Evolutionary conservation across 2,329 filamentous ascomycete genomes (phyloP).

Genomic region (Didymella glomerata): DNA sequence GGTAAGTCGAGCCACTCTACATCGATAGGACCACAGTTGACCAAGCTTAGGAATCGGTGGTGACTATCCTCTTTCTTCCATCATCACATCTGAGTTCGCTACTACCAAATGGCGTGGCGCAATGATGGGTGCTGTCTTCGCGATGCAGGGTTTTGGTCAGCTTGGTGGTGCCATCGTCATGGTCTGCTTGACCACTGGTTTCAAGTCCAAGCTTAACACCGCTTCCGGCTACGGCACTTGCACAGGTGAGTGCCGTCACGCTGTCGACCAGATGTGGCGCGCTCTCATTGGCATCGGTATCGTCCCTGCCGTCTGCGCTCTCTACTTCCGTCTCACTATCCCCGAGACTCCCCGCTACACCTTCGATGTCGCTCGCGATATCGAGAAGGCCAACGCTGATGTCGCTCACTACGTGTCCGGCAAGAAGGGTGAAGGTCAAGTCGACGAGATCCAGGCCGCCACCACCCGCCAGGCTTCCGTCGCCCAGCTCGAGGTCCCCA

Average conservation of each 20-base stretch:
- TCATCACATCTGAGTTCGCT: constrained; percentile 72
- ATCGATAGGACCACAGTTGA: constrained; percentile 51
- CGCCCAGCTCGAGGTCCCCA: constrained; percentile 68
- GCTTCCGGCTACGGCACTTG: constrained; percentile 36
- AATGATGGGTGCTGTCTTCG: constrained; percentile 56
- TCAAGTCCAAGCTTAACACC: constrained; percentile 40
- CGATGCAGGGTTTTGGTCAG: constrained; percentile 56
- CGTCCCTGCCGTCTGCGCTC: constrained; percentile 53
- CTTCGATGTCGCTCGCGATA: constrained; percentile 53
- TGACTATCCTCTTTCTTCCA: constrained; percentile 82
- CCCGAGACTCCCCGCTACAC: constrained; percentile 55
- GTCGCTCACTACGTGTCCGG: constrained; percentile 77
- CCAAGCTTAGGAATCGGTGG: constrained; percentile 61
- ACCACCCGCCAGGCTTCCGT: constrained; percentile 63
- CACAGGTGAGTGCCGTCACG: constrained; percentile 41
- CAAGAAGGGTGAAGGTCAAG: constrained; percentile 65
- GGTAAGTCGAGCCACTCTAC: constrained; percentile 28
- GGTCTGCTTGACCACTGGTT: constrained; percentile 42
- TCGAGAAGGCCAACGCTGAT: constrained; percentile 68
- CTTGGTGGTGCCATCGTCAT: constrained; percentile 50
- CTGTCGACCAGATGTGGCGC: constrained; percentile 55
- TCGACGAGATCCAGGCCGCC: constrained; percentile 73
- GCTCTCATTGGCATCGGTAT: constrained; percentile 54
- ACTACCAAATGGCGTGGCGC: constrained; percentile 53
- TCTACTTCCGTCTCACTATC: constrained; percentile 55